Evolutionary conservation across 805 yeast species (phyloP).

Genomic region (Saccharomycopsis vini): DNA sequence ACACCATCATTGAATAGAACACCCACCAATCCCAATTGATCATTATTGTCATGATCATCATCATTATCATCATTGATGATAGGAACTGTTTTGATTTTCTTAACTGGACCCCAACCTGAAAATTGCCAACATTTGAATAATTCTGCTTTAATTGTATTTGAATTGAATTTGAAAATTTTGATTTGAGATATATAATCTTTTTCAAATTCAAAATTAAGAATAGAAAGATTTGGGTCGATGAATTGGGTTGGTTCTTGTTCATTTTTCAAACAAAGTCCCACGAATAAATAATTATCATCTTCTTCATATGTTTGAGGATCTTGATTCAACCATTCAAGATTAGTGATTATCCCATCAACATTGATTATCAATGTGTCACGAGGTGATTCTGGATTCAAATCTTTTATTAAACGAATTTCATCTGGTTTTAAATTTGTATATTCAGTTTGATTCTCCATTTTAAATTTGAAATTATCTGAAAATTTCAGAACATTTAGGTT

Average conservation of each 20-base stretch:
- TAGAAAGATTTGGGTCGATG: constrained; percentile 3
- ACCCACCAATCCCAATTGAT: not conserved
- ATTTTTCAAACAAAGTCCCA: not conserved
- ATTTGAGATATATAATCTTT: not conserved
- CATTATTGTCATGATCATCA: not conserved
- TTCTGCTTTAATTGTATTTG: not conserved
- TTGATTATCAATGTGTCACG: constrained; percentile 3
- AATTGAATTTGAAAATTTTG: constrained; percentile 5
- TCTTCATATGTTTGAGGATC: not conserved
- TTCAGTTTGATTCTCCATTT: too few species aligned
- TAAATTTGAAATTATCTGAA: too few species aligned
- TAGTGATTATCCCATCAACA: constrained; percentile 8
- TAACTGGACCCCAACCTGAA: constrained; percentile 2
- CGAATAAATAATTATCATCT: constrained; percentile 7
- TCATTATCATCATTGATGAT: too few species aligned
- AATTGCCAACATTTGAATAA: not conserved
- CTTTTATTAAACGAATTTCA: not conserved
- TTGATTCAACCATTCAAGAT: constrained; percentile 7
- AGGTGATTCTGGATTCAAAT: not conserved
- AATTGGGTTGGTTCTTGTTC: not conserved
- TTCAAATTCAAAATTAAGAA: constrained; percentile 1
- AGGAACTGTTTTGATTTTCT: not conserved
- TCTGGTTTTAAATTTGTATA: too few species aligned
- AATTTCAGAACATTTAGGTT: too few species aligned
- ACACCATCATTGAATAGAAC: constrained; percentile 12